phyloP scores from a whole-genome alignment of 2,329 filamentous ascomycete species.

The Lithohypha guttulata region DNA sequence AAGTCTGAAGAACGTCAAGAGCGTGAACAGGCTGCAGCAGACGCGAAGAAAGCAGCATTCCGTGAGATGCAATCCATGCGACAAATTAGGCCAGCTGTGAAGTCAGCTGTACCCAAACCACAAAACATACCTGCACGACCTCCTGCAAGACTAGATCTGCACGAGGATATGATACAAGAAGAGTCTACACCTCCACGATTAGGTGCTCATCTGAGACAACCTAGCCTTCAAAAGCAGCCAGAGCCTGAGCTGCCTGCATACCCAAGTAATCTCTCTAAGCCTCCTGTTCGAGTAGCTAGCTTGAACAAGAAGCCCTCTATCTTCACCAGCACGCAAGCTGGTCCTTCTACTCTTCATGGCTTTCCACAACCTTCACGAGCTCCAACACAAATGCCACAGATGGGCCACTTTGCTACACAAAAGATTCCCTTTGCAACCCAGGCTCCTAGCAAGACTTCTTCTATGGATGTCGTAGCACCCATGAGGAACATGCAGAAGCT shows the following conservation, averaged over 20 bases:
- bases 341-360: constrained; percentile 49
- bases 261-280: constrained; percentile 48
- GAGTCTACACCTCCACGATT: constrained; percentile 45
- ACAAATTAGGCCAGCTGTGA: background rate
- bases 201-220: constrained; percentile 49
- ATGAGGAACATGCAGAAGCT: constrained; percentile 26
- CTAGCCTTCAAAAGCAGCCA: constrained; percentile 65
- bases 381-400: constrained; percentile 61
- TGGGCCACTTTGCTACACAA: constrained; percentile 71
- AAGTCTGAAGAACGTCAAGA: constrained; percentile 23
- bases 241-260: constrained; percentile 43
- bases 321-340: constrained; percentile 27
- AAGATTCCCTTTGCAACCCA: constrained; percentile 67
- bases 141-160: constrained; percentile 1
- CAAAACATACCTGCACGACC: constrained; percentile 2
- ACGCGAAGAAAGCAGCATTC: constrained; percentile 4
- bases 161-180: constrained; percentile 33
- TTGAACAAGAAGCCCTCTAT: constrained; percentile 50
- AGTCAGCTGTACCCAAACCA: background rate
- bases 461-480: constrained; percentile 8
- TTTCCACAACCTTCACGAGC: constrained; percentile 56
- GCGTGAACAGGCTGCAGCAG: constrained; percentile 5
- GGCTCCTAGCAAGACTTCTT: constrained; percentile 11
- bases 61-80: constrained; percentile 4
- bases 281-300: constrained; percentile 63